These are phyloP conservation scores for Blastocystis sp. DNA, from an alignment of 352 stramenopile genomes.

Conservation along the genomic window DNA sequence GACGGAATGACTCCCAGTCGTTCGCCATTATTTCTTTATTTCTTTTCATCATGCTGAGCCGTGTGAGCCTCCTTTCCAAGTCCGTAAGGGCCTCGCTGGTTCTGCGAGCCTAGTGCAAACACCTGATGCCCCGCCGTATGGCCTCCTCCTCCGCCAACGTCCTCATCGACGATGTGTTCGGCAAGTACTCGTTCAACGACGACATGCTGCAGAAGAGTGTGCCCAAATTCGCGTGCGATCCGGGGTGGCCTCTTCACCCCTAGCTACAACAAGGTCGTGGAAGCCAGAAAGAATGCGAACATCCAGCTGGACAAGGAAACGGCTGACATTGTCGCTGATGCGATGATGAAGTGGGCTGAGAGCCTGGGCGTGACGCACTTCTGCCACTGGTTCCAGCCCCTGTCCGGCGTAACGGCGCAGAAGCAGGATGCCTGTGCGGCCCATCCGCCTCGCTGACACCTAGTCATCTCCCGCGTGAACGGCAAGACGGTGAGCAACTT, in stretches of 20 bases:
- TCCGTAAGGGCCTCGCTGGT: not conserved
- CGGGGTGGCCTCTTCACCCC: not conserved
- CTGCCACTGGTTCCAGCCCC: slow-evolving; percentile 83
- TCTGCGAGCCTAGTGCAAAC: not conserved
- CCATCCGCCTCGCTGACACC: slow-evolving; percentile 73
- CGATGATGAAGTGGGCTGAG: slow-evolving; percentile 71
- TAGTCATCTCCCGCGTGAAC: slow-evolving; percentile 66
- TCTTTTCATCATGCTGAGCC: slow-evolving; percentile 37
- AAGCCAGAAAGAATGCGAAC: slow-evolving; percentile 40
- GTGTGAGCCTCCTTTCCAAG: slow-evolving; percentile 10
- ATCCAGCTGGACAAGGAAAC: slow-evolving; percentile 63
- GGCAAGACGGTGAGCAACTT: slow-evolving; percentile 79
- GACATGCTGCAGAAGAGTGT: slow-evolving; percentile 57
- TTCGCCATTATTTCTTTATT: slow-evolving; percentile 51
- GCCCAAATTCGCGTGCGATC: slow-evolving; percentile 45
- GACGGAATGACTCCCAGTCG: not conserved
- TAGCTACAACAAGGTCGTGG: slow-evolving; percentile 56
- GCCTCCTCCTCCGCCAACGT: slow-evolving; percentile 1
- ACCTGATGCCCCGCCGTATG: slow-evolving; percentile 7
- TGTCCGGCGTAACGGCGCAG: slow-evolving; percentile 79
- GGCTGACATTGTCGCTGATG: slow-evolving; percentile 71
- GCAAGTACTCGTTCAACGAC: slow-evolving; percentile 68
- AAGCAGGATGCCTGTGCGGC: slow-evolving; percentile 82
- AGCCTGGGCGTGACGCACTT: slow-evolving; percentile 79
- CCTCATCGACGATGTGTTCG: slow-evolving; percentile 68